Conservation (phyloP, 306 rosid species). For the Citrullus colocynthis region DNA sequence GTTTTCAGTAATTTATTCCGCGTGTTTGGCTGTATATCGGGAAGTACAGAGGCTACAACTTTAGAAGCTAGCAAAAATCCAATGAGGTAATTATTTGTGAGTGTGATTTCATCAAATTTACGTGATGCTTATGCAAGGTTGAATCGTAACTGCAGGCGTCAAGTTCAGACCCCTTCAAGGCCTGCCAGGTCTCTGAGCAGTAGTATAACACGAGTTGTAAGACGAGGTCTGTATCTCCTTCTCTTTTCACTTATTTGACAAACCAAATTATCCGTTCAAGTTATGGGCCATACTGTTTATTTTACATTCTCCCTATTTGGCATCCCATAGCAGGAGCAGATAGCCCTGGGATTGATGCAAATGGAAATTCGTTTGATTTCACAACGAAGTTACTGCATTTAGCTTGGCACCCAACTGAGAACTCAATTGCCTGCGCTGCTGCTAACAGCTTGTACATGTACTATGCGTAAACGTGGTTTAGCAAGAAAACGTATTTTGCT, state of each 20-base stretch:
- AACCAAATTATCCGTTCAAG: not conserved
- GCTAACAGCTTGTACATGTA: conserved; percentile 62
- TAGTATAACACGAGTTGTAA: conserved; percentile 43
- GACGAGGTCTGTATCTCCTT: conserved; percentile 31
- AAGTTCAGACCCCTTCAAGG: conserved; percentile 44
- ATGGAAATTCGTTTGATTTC: conserved; percentile 52
- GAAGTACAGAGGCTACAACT: conserved; percentile 71
- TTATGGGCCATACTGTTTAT: not conserved
- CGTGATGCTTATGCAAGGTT: not conserved
- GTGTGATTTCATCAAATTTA: not conserved
- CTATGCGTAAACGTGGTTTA: conserved; percentile 33
- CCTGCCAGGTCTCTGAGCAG: conserved; percentile 42
- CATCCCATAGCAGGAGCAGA: conserved; percentile 29
- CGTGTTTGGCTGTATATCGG: conserved; percentile 76
- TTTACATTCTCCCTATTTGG: conserved; percentile 1
- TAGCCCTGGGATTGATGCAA: conserved; percentile 35
- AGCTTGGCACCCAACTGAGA: conserved; percentile 66
- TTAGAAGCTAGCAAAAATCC: conserved; percentile 99
- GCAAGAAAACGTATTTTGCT: conserved; percentile 7
- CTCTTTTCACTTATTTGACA: not conserved
- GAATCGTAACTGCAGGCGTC: conserved; percentile 30
- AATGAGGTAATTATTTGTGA: conserved; percentile 51
- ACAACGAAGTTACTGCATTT: conserved; percentile 51
- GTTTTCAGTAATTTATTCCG: conserved; percentile 86
- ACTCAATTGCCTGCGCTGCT: conserved; percentile 64